These are phyloP conservation scores for Pseudotsuga menziesii DNA, from an alignment of 75 land plant species.

Conservation along the genomic window DNA sequence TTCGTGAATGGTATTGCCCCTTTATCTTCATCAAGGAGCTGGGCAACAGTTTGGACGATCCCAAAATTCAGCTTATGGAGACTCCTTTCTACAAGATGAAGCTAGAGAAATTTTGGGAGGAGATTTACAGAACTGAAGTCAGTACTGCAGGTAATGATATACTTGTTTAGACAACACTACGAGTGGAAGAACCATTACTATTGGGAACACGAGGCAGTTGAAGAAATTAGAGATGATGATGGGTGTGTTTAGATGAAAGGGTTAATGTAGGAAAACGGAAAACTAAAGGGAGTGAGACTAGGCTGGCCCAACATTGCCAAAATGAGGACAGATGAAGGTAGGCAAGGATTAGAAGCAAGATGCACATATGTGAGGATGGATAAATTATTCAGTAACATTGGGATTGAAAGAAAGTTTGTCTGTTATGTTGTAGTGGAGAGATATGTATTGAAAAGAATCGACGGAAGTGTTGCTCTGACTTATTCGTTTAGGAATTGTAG, in stretches of 20 bases:
- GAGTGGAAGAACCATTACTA: slow-evolving; percentile 2
- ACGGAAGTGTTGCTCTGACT: slow-evolving; percentile 35
- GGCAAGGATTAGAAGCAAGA: neutral
- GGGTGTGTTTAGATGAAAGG: slow-evolving; percentile 5
- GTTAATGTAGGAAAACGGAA: neutral
- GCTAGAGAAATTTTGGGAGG: too few relatives aligned
- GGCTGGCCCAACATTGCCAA: neutral
- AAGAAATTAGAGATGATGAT: slow-evolving; percentile 1
- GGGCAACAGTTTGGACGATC: too few relatives aligned
- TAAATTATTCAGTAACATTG: slow-evolving; percentile 10
- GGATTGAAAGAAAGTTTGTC: slow-evolving; percentile 21
- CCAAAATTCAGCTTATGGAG: too few relatives aligned
- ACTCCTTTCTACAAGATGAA: too few relatives aligned
- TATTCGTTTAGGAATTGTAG: slow-evolving; percentile 19
- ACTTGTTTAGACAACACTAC: neutral
- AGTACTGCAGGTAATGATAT: neutral
- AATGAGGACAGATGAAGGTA: neutral
- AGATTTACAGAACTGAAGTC: neutral
- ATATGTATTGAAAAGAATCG: slow-evolving; percentile 44
- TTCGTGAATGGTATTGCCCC: slow-evolving; percentile 51
- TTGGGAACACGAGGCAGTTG: neutral
- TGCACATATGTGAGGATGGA: slow-evolving; percentile 14
- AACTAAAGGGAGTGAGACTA: neutral
- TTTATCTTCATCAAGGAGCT: slow-evolving; percentile 25
- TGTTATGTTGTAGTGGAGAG: slow-evolving; percentile 48